Percentiles rank a stretch among this genome's conserved stretches.
Conservation (phyloP, 805 yeast genomes). For the Pichia gijzeniarum region DNA sequence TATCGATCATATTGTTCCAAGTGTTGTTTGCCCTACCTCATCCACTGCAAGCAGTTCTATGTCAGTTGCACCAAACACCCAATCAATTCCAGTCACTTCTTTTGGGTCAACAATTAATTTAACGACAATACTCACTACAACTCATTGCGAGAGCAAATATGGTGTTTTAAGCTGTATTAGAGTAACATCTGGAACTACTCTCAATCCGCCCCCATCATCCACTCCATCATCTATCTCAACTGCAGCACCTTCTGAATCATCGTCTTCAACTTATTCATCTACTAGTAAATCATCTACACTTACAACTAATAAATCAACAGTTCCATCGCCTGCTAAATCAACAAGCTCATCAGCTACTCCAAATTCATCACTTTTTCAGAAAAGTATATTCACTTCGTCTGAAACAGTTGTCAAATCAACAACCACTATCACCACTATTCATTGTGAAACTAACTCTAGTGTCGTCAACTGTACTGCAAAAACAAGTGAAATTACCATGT, state of each 20-base stretch:
- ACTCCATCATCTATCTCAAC: not conserved
- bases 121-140: not conserved
- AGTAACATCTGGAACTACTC: too few relatives aligned
- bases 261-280: too few relatives aligned
- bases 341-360: too few relatives aligned
- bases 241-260: too few relatives aligned
- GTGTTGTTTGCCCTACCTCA: constrained; percentile 4
- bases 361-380: too few relatives aligned
- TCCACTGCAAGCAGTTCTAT: constrained; percentile 1
- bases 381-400: not conserved
- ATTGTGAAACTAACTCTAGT: not conserved
- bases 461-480: too few relatives aligned
- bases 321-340: too few relatives aligned
- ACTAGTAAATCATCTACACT: too few relatives aligned
- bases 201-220: not conserved
- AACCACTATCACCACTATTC: not conserved
- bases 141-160: not conserved
- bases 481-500: too few relatives aligned
- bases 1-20: constrained; percentile 7
- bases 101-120: not conserved
- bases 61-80: too few relatives aligned
- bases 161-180: too few relatives aligned
- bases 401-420: not conserved
- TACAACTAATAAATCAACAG: too few relatives aligned
- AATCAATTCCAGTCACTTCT: not conserved